Base-by-base conservation (phyloP, 371 early-diverging fungal genomes). In the Choanephora cucurbitarum region DNA sequence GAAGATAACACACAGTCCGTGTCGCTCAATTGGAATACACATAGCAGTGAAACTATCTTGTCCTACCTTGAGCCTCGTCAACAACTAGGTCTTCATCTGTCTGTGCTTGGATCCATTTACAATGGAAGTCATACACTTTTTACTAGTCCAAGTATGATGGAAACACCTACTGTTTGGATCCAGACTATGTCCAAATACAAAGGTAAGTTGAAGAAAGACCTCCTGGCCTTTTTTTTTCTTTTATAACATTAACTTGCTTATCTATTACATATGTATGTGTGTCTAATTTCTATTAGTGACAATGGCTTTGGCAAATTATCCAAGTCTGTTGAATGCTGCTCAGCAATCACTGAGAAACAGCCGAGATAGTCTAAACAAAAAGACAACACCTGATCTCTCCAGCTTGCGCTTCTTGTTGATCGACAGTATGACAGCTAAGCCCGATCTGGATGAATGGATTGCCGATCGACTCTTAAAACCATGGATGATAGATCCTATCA, bases 61-160 rank as follows among this genome's bases (percentile, higher is more conserved):
- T 76, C 70, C 7, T 82, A 82, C 58, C 73, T 91, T 21, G 93
- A 93, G 52, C 90, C 92, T 5, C 75, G 93, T 5, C 90, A 89
- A 54, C 90, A 91, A 56, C 67, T 90, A 31, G 93, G 93, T 3
- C 67, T 93, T 4, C 70, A 85, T 5, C 58, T 85, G 7, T 84
- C 88, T 13, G 73, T 81, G 1, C 66, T 93, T 11, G 58, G 79
- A 44, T 83, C 86, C 5, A 81, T 88, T 23, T 91, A 77, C 66
- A 73, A 79, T 43, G 93, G 92, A 8, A 81, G 82, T 58, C 81
- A 82, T 47, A 83, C 86, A 0, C 55, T 91, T 10, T 85, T 81
- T 71, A 60, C 86, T 13, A 75, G 78, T 65, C 80, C 86, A 14
- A 69, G 70, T 14, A 75, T 83, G 10, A 73, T 82, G 53, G 87